Evolutionary conservation across 768 basidiomycete species (phyloP), one percentile per base, ranked within the genome.

Genomic region (Amanita molliuscula): DNA sequence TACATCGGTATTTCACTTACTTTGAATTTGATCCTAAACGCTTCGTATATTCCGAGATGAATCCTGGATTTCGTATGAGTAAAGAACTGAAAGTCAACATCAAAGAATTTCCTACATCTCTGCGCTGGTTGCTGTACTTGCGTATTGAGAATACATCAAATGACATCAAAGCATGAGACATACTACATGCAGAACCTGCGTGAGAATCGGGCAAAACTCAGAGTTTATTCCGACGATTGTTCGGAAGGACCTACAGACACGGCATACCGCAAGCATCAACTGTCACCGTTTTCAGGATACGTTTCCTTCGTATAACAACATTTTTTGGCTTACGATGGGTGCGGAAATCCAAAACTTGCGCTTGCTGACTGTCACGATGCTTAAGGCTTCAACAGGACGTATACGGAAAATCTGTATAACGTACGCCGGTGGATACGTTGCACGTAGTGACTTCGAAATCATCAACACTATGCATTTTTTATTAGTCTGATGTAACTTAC

Each of bases 371-470:
- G 36, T 23, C 2, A 18, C 41, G 26, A 16, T 13, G 28, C 16
- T 44, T 16, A 38, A 40, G 16, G 31, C 9, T 3, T 38, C 38
- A 21, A 11, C 11, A 13, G 11, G 3, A n/a, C 1, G 6, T 40
- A 10, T 2, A n/a, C n/a, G 23, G 20, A 6, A 20, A 15, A 18
- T 10, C 31, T 13, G 42, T 29, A 21, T 18, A 15, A 53, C 62
- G 37, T 44, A 65, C 63, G 41, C 23, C 50, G 43, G 29, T 54
- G 60, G 20, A 65, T 65, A 7, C 63, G 55, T 16, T 60, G 57
- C 10, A 58, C 60, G 29, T 61, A 61, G 53, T 61, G 60, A 37
- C 63, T 65, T 20, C 15, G 28, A 33, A 26, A 15, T 4, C 23
- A 15, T 29, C 20, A 44, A 20, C 29, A 34, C 33, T 11, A 18